Conservation (phyloP, 345 rosid species). For the Sonneratia caseolaris region DNA sequence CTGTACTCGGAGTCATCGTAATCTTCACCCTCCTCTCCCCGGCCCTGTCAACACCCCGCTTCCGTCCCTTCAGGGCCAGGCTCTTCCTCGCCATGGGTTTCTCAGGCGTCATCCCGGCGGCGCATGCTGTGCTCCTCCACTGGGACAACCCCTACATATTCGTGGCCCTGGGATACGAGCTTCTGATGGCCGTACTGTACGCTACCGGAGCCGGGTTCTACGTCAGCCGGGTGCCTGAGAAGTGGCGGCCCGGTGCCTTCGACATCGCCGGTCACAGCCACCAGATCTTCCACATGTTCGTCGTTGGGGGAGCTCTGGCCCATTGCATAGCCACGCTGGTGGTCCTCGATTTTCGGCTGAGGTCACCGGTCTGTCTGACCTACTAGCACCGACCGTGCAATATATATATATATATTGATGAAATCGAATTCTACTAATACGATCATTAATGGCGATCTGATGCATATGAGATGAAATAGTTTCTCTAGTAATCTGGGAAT, state of each 20-base stretch:
- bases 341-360: conserved; percentile 63
- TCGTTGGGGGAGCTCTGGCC: conserved; percentile 77
- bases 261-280: conserved; percentile 95
- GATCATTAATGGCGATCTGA: too few relatives aligned
- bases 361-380: conserved; percentile 43
- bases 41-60: conserved; percentile 43
- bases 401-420: too few relatives aligned
- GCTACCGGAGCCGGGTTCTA: conserved; percentile 65
- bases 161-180: conserved; percentile 52
- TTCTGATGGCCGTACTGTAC: conserved; percentile 66
- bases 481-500: too few relatives aligned
- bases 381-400: not conserved
- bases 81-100: conserved; percentile 87
- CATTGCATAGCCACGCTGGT: conserved; percentile 68
- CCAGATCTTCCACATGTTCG: conserved; percentile 89
- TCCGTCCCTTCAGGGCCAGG: conserved; percentile 59
- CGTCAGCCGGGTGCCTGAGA: conserved; percentile 62
- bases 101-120: conserved; percentile 70
- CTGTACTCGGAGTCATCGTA: conserved; percentile 53
- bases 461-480: too few relatives aligned
- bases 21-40: conserved; percentile 77
- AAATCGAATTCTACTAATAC: not conserved
- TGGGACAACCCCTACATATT: conserved; percentile 56
- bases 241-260: conserved; percentile 92
- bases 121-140: conserved; percentile 60